Percentiles rank a stretch among this genome's conserved stretches.
These are phyloP conservation scores for Thielaviopsis punctulata DNA, from an alignment of 2,329 filamentous ascomycete species.

Conservation along the genomic window DNA sequence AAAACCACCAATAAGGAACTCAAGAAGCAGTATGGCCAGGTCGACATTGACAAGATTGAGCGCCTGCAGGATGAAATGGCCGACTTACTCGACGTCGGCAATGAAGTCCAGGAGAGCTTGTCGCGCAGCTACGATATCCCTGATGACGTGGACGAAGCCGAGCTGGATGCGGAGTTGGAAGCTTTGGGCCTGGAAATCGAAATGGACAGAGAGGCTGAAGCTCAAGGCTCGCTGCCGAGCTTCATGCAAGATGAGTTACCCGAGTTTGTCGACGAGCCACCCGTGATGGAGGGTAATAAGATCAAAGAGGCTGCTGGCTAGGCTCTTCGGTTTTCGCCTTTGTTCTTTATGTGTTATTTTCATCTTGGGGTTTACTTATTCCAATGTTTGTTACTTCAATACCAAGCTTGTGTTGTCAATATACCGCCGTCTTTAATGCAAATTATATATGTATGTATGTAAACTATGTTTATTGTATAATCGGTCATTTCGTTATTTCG, in stretches of 20 bases:
- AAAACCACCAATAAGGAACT: constrained; percentile 91
- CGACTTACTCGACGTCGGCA: constrained; percentile 90
- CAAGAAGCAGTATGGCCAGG: constrained; percentile 86
- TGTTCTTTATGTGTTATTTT: neutral
- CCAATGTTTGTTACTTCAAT: neutral
- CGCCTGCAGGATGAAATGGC: constrained; percentile 98
- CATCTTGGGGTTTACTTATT: neutral
- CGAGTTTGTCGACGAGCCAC: constrained; percentile 85
- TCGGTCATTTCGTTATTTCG: neutral
- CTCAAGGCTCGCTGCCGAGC: constrained; percentile 48
- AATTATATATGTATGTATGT: too few species aligned
- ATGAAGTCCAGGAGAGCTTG: constrained; percentile 94
- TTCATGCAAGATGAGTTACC: constrained; percentile 82
- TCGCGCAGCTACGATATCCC: constrained; percentile 84
- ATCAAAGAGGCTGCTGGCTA: constrained; percentile 62
- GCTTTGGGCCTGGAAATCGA: constrained; percentile 89
- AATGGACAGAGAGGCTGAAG: constrained; percentile 51
- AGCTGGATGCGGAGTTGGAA: constrained; percentile 91
- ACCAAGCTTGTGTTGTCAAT: neutral
- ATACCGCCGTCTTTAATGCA: too few species aligned
- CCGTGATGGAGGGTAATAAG: constrained; percentile 53
- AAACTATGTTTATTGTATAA: too few species aligned
- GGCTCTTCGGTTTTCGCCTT: constrained; percentile 3
- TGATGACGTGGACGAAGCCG: constrained; percentile 91
- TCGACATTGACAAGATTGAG: constrained; percentile 96